A percentile compares a stretch with the other conserved stretches of the same genome.
Evolutionary conservation across 2,329 filamentous ascomycete species (phyloP).

Genomic region (Penicillium hesseltinei): DNA sequence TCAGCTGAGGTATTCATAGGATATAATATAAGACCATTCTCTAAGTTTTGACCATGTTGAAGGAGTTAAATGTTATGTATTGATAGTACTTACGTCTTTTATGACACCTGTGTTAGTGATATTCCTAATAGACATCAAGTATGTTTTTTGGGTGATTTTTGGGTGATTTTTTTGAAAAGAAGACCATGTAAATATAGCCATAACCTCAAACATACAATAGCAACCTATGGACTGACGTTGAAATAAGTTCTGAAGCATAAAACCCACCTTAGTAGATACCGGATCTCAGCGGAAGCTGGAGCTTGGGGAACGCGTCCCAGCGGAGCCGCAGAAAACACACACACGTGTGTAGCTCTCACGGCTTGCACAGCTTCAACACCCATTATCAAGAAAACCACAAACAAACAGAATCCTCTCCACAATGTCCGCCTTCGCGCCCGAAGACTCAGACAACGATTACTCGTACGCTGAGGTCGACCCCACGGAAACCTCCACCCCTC

Average conservation of each 20-base stretch:
- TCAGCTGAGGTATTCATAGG: not conserved
- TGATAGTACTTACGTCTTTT: not conserved
- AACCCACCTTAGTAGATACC: not conserved
- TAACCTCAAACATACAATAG: not conserved
- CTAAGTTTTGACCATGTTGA: too few species aligned
- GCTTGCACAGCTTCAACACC: not conserved
- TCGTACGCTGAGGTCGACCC: constrained; percentile 21
- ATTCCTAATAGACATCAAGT: not conserved
- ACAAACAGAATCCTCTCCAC: not conserved
- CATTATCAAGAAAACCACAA: not conserved
- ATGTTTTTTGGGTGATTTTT: not conserved
- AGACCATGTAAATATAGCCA: not conserved
- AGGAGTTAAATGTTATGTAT: not conserved
- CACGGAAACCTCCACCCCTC: constrained; percentile 17
- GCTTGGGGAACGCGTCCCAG: constrained; percentile 4
- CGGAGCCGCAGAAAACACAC: constrained; percentile 5
- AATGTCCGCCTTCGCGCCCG: constrained; percentile 26
- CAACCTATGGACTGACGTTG: not conserved
- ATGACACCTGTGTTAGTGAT: not conserved
- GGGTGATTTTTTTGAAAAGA: not conserved
- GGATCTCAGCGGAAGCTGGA: not conserved
- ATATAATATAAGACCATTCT: not conserved
- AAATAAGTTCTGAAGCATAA: not conserved
- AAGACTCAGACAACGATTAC: constrained; percentile 21
- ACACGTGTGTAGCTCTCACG: not conserved